Evolutionary conservation across 108 stramenopile species (phyloP).

Genomic region (Nitzschia inconspicua): DNA sequence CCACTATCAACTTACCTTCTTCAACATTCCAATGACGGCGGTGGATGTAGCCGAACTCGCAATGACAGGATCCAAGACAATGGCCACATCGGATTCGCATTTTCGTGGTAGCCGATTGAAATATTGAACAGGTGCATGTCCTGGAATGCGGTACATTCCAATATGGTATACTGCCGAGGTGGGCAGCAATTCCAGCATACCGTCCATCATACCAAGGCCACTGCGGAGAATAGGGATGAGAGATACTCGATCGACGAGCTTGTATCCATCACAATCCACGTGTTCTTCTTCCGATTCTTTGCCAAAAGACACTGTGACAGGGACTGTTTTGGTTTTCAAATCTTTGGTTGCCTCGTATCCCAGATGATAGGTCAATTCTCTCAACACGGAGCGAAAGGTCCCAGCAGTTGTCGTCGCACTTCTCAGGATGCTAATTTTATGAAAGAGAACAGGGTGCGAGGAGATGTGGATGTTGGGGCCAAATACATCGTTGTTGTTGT

Average conservation of each 20-base stretch:
- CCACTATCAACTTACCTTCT: conserved; percentile 78
- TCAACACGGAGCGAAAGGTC: conserved; percentile 84
- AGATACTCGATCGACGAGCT: conserved; percentile 66
- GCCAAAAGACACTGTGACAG: conserved; percentile 60
- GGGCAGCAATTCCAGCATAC: conserved; percentile 93
- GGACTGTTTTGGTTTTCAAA: conserved; percentile 58
- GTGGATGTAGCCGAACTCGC: conserved; percentile 86
- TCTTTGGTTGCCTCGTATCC: conserved; percentile 93
- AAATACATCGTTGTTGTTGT: no score
- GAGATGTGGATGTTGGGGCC: conserved; percentile 70
- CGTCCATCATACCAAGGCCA: conserved; percentile 94
- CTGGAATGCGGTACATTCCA: conserved; percentile 91
- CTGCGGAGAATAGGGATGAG: conserved; percentile 93
- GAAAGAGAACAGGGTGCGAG: conserved; percentile 66
- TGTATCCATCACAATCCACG: conserved; percentile 51
- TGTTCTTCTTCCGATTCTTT: conserved; percentile 33
- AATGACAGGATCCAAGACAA: conserved; percentile 93
- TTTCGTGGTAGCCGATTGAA: conserved; percentile 93
- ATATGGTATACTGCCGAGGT: conserved; percentile 95
- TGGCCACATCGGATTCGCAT: conserved; percentile 80
- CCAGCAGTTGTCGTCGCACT: conserved; percentile 65
- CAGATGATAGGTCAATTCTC: conserved; percentile 95
- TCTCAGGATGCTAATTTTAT: conserved; percentile 79
- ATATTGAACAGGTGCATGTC: conserved; percentile 89
- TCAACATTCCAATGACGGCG: conserved; percentile 89